phyloP scores from a whole-genome alignment of 331 rosid genomes.

The Telfairia occidentalis region DNA sequence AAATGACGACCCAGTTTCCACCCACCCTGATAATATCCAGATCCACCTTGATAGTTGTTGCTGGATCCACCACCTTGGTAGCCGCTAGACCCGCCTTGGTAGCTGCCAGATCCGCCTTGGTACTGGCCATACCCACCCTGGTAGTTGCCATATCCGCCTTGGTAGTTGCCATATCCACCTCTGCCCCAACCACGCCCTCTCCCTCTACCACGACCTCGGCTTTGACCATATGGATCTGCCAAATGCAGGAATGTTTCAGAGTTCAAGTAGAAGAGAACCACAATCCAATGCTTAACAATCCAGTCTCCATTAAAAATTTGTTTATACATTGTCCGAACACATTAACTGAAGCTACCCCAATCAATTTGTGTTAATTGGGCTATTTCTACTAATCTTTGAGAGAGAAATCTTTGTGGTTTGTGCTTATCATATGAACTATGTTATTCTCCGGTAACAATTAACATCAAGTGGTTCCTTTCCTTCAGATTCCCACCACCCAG shows the following conservation, averaged over 20 bases:
- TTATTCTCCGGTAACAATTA: neutral
- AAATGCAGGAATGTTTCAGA: neutral
- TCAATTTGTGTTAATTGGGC: neutral
- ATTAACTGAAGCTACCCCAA: neutral
- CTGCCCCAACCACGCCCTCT: slow-evolving; percentile 83
- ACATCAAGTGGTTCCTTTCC: neutral
- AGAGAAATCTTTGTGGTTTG: neutral
- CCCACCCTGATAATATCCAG: slow-evolving; percentile 10
- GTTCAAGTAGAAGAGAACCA: neutral
- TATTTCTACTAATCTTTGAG: neutral
- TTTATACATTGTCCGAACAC: neutral
- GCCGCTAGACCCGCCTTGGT: slow-evolving; percentile 2
- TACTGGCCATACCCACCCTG: slow-evolving; percentile 41
- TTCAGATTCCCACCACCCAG: neutral
- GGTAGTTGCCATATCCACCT: slow-evolving; percentile 56
- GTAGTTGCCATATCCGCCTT: slow-evolving; percentile 20
- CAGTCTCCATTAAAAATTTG: neutral
- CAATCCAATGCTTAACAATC: neutral
- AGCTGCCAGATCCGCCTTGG: slow-evolving; percentile 9
- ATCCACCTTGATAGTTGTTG: slow-evolving; percentile 41
- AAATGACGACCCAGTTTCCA: neutral
- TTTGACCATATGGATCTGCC: slow-evolving; percentile 70
- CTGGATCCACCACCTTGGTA: slow-evolving; percentile 13
- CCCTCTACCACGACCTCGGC: slow-evolving; percentile 85
- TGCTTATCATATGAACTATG: neutral